Base-by-base conservation (phyloP, 208 protist species). In the Leishmania major region DNA sequence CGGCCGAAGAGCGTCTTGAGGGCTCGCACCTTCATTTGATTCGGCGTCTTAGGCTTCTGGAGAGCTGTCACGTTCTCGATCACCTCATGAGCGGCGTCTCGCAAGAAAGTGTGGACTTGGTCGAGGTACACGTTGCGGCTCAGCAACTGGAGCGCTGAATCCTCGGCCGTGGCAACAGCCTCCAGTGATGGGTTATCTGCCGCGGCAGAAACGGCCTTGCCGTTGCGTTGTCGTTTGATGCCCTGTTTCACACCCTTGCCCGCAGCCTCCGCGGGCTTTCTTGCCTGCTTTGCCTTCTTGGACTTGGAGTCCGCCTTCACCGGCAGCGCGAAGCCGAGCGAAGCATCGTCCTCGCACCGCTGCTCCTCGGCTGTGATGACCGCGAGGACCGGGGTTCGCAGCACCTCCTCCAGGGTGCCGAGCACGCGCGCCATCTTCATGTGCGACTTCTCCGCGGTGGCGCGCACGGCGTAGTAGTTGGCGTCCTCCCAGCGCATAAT, bases 391-490 rank as follows among this genome's bases (percentile, higher is more conserved):
- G 96, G 94, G 31, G 88, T 91, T 31, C 89, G 86, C 45, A 98
- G 89, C 51, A 89, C 93, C 19, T 93, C 93, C 74, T 97, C 92
- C 28, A 97, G 84, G 76, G 72, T 77, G 47, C 91, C 88, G 31
- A 96, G 86, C 62, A 91, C 89, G 53, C 95, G 90, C n/a, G 93
- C 93, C 97, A 97, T 90, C 91, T 97, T 94, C 77, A 98, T 91
- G 83, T 99, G 99, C n/a, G 98, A 97, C 91, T 99, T 99, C 81
- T 99, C 97, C 13, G 97, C 89, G 6, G 96, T 96, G 22, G 95
- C 92, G 74, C 98, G 98, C 10, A 99, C 91, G 31, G 95, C 93
- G 88, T 99, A 99, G 90, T 99, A 99, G 87, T 98, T 98, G 77
- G 96, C 91, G 80, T 98, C 95, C 83, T 98, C 94, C 95, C 96